phyloP scores from a whole-genome alignment of 805 yeast species.

The Kazachstania viticola region DNA sequence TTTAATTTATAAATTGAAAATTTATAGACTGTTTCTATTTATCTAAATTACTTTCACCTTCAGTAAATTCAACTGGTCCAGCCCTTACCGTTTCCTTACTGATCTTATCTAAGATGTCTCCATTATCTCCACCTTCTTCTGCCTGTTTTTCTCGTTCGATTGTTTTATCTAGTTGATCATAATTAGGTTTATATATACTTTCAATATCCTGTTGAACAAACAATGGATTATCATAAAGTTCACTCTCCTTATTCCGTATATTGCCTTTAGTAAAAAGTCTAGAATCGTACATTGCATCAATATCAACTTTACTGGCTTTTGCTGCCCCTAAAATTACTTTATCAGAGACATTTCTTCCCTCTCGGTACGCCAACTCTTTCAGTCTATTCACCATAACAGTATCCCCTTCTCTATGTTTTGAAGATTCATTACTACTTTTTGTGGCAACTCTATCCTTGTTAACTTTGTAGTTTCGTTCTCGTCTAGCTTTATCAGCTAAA shows the following conservation, averaged over 20 bases:
- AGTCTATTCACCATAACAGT: conserved; percentile 27
- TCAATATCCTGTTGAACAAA: conserved; percentile 43
- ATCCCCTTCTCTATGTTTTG: background rate
- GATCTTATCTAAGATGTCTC: conserved; percentile 3
- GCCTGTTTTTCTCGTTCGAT: no score
- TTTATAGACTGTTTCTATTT: conserved; percentile 2
- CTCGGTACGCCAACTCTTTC: conserved; percentile 31
- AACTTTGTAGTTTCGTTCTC: background rate
- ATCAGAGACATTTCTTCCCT: conserved; percentile 44
- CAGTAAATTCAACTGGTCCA: conserved; percentile 40
- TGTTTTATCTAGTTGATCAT: conserved; percentile 14
- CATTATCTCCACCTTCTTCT: conserved; percentile 10
- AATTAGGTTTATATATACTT: conserved; percentile 36
- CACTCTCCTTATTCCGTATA: conserved; percentile 31
- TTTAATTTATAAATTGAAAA: no score
- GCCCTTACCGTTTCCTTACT: conserved; percentile 2
- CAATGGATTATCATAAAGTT: conserved; percentile 47
- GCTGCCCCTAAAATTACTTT: conserved; percentile 42
- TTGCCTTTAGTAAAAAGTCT: conserved; percentile 41
- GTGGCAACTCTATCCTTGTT: background rate
- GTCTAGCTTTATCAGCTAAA: conserved; percentile 31
- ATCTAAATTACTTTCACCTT: conserved; percentile 12
- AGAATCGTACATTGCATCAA: conserved; percentile 45
- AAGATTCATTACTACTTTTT: background rate
- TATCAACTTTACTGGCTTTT: conserved; percentile 24